Evolutionary conservation across 495 filamentous ascomycete species (phyloP).

Genomic region (Xylaria cubensis): DNA sequence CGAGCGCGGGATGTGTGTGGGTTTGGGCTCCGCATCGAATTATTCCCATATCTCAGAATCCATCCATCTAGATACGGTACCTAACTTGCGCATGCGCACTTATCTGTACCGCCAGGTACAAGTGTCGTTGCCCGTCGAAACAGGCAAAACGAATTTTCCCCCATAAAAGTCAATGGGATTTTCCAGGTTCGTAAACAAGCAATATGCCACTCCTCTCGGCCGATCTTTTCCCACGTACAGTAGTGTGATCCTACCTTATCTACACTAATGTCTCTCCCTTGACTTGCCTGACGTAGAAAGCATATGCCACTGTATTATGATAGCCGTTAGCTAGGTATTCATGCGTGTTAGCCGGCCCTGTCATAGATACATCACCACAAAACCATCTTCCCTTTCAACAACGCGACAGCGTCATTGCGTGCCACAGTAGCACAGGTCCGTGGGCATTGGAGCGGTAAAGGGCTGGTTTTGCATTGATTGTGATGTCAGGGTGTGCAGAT

Average conservation of each 20-base stretch:
- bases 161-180: neutral
- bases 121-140: constrained; percentile 24
- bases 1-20: constrained; percentile 9
- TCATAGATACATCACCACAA: neutral
- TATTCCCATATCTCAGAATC: neutral
- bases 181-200: neutral
- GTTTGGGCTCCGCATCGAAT: neutral
- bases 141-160: constrained; percentile 1
- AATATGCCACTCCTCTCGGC: constrained; percentile 3
- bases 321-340: neutral
- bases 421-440: neutral
- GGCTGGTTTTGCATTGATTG: neutral
- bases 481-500: constrained; percentile 14
- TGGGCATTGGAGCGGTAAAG: neutral
- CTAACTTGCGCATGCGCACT: neutral
- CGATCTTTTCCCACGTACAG: constrained; percentile 9
- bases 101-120: constrained; percentile 22
- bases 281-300: constrained; percentile 6
- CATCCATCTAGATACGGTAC: neutral
- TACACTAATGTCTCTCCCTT: constrained; percentile 10
- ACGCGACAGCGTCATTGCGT: constrained; percentile 16
- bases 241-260: no score
- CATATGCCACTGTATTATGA: neutral
- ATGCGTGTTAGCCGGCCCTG: neutral
- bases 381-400: neutral